Evolutionary conservation across 2,329 filamentous ascomycete species (phyloP).

Genomic region (Trichoderma cornu-damae): DNA sequence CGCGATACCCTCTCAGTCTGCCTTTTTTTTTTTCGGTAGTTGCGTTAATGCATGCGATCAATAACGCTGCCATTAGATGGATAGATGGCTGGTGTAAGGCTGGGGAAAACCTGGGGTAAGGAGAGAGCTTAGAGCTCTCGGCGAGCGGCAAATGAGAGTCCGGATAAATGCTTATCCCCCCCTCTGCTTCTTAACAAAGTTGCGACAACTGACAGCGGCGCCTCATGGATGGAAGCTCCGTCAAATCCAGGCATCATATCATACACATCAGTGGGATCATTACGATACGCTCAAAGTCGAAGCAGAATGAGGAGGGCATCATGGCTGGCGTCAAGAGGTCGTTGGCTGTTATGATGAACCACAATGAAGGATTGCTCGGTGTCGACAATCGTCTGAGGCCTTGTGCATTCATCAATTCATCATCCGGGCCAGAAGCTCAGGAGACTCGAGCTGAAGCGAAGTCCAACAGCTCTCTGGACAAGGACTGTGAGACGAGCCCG

Average conservation of each 20-base stretch:
- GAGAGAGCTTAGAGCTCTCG: background rate
- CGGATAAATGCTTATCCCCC: conserved; percentile 16
- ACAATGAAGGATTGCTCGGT: background rate
- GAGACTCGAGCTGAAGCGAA: no score
- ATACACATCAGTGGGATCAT: background rate
- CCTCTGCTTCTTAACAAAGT: background rate
- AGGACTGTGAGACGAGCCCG: no score
- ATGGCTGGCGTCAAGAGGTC: conserved; percentile 15
- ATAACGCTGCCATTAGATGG: background rate
- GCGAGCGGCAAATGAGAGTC: background rate
- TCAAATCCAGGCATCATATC: background rate
- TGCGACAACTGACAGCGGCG: background rate
- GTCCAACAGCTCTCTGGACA: no score
- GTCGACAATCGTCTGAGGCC: background rate
- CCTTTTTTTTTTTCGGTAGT: background rate
- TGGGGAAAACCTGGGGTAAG: conserved; percentile 13
- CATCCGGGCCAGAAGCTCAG: background rate
- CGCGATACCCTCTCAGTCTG: background rate
- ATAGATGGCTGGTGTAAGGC: background rate
- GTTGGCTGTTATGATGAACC: background rate
- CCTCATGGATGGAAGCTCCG: background rate
- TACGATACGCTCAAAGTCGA: background rate
- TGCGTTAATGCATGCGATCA: background rate
- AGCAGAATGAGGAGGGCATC: conserved; percentile 4
- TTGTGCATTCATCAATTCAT: background rate